Conservation (phyloP, 2,329 filamentous ascomycete species). For the Cladophialophora bantiana region DNA sequence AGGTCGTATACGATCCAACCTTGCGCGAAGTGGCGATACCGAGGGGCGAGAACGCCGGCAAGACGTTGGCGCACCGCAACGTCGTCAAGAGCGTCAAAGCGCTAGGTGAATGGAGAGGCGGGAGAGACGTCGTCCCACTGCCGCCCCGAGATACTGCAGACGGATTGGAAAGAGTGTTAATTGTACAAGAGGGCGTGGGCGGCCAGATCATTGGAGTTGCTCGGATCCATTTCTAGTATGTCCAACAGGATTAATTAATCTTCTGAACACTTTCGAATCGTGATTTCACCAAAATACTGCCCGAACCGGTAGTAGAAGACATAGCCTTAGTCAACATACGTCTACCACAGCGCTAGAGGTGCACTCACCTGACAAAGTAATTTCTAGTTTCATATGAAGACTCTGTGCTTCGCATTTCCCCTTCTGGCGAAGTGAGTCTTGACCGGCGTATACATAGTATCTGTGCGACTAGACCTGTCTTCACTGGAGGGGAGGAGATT, state of each 20-base stretch:
- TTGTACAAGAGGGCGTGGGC: constrained; percentile 19
- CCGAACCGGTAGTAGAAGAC: too few relatives aligned
- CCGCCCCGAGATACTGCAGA: neutral
- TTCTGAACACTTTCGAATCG: too few relatives aligned
- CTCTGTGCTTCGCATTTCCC: too few relatives aligned
- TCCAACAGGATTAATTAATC: neutral
- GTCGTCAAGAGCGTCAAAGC: constrained; percentile 21
- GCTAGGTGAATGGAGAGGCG: constrained; percentile 15
- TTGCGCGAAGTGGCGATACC: constrained; percentile 14
- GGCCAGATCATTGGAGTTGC: constrained; percentile 22
- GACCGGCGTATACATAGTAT: too few relatives aligned
- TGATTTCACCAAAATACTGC: too few relatives aligned
- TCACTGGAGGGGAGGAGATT: too few relatives aligned
- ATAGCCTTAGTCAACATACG: too few relatives aligned
- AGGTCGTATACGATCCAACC: constrained; percentile 20
- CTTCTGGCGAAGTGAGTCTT: too few relatives aligned
- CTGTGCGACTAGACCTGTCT: too few relatives aligned
- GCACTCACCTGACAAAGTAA: too few relatives aligned
- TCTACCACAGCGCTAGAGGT: too few relatives aligned
- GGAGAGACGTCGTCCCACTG: constrained; percentile 5
- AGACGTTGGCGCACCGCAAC: constrained; percentile 17
- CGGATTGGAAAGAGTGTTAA: constrained; percentile 14
- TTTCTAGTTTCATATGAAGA: too few relatives aligned
- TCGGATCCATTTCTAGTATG: constrained; percentile 19
- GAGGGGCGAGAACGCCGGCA: constrained; percentile 19